phyloP scores from a whole-genome alignment of 2,329 filamentous ascomycete genomes.

The Furcasterigmium furcatum region DNA sequence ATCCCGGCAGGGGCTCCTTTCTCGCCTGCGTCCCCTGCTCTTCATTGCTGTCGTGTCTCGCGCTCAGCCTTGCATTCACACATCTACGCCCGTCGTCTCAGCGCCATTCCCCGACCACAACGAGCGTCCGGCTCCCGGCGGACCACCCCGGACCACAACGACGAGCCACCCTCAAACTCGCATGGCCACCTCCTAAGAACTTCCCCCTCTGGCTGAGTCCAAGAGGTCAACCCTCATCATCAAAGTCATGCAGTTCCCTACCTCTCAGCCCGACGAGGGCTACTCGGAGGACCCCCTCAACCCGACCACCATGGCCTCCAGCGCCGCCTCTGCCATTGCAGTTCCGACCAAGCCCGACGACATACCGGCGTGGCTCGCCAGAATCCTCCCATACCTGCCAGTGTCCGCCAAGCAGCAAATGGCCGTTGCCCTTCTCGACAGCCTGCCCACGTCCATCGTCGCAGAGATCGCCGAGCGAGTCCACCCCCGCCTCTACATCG shows the following conservation, averaged over 20 bases:
- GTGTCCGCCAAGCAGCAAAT: slow-evolving; percentile 56
- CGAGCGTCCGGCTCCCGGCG: too few relatives aligned
- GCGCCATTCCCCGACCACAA: too few relatives aligned
- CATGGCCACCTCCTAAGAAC: neutral
- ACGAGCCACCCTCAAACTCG: neutral
- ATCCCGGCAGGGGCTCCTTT: too few relatives aligned
- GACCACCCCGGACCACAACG: too few relatives aligned
- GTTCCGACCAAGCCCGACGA: slow-evolving; percentile 27
- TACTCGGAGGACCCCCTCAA: slow-evolving; percentile 75
- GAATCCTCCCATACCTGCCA: slow-evolving; percentile 46
- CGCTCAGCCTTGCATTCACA: too few relatives aligned
- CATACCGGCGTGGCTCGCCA: slow-evolving; percentile 45
- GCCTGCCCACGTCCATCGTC: slow-evolving; percentile 76
- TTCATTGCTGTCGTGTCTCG: too few relatives aligned
- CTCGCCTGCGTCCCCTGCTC: too few relatives aligned
- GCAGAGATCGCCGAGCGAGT: slow-evolving; percentile 77
- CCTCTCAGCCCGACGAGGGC: slow-evolving; percentile 71
- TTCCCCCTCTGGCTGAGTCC: neutral
- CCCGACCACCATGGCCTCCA: slow-evolving; percentile 27
- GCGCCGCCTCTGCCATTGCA: slow-evolving; percentile 17
- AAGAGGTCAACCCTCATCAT: neutral
- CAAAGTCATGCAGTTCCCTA: slow-evolving; percentile 8
- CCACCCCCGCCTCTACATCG: slow-evolving; percentile 83
- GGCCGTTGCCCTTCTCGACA: slow-evolving; percentile 73
- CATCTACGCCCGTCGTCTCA: too few relatives aligned